A percentile compares a stretch with the other conserved stretches of the same genome.
These are phyloP conservation scores for Glycine soja DNA, from an alignment of 306 rosid species.

Conservation along the genomic window DNA sequence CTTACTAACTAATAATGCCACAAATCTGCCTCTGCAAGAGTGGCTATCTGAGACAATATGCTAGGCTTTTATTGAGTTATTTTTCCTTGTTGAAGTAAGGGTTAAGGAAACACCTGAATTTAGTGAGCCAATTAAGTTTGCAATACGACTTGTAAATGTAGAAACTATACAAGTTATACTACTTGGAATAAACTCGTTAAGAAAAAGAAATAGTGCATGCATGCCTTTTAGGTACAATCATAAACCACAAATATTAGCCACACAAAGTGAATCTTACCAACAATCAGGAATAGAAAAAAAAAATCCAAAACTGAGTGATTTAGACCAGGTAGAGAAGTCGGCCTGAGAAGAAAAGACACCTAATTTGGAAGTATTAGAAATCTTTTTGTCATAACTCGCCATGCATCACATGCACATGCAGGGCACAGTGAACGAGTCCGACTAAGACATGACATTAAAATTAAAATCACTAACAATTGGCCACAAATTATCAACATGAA, in stretches of 20 bases:
- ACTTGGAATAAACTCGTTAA: background rate
- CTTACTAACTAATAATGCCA: conserved; percentile 16
- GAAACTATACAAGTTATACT: background rate
- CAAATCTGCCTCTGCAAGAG: background rate
- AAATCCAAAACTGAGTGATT: conserved; percentile 35
- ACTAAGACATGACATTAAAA: conserved; percentile 38
- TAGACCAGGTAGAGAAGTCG: conserved; percentile 36
- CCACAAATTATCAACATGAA: background rate
- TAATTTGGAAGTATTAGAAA: conserved; percentile 44
- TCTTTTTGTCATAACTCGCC: conserved; percentile 27
- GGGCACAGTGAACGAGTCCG: conserved; percentile 16
- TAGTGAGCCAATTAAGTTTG: background rate
- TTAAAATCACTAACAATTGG: background rate
- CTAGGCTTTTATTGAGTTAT: conserved; percentile 3
- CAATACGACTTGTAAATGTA: background rate
- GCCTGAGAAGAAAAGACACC: conserved; percentile 15
- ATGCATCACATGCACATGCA: conserved; percentile 46
- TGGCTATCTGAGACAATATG: background rate
- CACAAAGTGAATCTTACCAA: conserved; percentile 40
- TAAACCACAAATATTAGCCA: conserved; percentile 41
- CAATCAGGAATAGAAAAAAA: conserved; percentile 11
- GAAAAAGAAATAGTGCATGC: conserved; percentile 23
- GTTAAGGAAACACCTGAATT: background rate
- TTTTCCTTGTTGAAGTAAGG: background rate
- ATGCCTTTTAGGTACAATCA: conserved; percentile 24